Percentiles rank a stretch among this genome's conserved stretches.
These are phyloP conservation scores for Leccinum arenicola DNA, from an alignment of 768 basidiomycete species.

Conservation along the genomic window DNA sequence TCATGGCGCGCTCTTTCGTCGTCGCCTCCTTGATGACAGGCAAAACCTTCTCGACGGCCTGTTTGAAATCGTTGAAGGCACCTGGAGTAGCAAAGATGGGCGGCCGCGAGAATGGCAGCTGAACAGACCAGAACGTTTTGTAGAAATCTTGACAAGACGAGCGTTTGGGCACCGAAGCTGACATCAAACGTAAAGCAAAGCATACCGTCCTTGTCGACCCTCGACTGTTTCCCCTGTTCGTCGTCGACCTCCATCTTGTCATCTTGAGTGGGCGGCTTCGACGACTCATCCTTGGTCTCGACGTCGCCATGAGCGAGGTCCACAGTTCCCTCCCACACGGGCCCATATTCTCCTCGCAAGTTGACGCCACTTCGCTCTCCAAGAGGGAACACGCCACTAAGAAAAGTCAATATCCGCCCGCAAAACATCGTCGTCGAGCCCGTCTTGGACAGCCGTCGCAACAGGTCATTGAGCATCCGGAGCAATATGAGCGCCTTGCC, in stretches of 20 bases:
- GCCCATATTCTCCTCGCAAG: slow-evolving; percentile 82
- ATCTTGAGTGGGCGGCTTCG: slow-evolving; percentile 32
- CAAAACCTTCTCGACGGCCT: slow-evolving; percentile 67
- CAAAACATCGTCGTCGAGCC: slow-evolving; percentile 84
- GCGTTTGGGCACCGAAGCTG: slow-evolving; percentile 1
- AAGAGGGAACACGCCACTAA: slow-evolving; percentile 82
- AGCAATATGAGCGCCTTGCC: slow-evolving; percentile 85
- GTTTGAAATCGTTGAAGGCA: slow-evolving; percentile 63
- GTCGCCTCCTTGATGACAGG: slow-evolving; percentile 84
- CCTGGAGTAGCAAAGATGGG: slow-evolving; percentile 57
- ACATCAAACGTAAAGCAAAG: background rate
- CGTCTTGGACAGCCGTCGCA: slow-evolving; percentile 83
- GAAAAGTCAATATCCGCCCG: slow-evolving; percentile 84
- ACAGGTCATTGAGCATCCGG: slow-evolving; percentile 81
- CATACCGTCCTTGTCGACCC: slow-evolving; percentile 63
- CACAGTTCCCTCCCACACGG: slow-evolving; percentile 68
- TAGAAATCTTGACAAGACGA: slow-evolving; percentile 61
- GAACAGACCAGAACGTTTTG: slow-evolving; percentile 86
- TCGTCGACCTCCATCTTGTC: slow-evolving; percentile 68
- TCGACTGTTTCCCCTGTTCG: slow-evolving; percentile 34
- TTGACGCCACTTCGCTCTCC: slow-evolving; percentile 92
- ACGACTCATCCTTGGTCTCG: slow-evolving; percentile 29
- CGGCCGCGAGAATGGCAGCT: slow-evolving; percentile 81
- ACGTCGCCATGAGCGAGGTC: slow-evolving; percentile 36
- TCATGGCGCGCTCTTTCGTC: slow-evolving; percentile 83